Evolutionary conservation across 495 filamentous ascomycete genomes (phyloP), one percentile per base, ranked within the genome.

Genomic region (Penicilliopsis zonata): DNA sequence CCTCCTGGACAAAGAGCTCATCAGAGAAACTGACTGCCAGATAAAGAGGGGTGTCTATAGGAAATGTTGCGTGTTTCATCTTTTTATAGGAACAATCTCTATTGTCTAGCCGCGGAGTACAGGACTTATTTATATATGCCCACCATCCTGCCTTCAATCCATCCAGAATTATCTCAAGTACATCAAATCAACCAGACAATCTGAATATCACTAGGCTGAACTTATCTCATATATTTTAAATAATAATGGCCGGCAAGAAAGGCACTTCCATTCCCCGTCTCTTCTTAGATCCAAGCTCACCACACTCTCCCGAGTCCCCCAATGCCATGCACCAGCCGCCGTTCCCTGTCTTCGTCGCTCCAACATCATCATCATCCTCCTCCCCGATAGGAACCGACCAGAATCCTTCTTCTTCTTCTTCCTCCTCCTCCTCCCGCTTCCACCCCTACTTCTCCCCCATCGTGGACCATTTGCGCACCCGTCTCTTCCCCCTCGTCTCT

Each of bases 401-500:
- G 5, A 9, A 5, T 16, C 5, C 28, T 30, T 30, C 13, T 9
- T 16, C 31, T 26, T 18, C 35, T 32, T 41, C 16, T 22, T 16
- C 35, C 32, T 26, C 21, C 13, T 13, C 18, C 15, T 19, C 23
- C 21, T 18, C 26, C n/a, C 23, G 24, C 29, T 12, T 23, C 24
- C 36, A 43, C 30, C 43, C 40, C 16, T 13, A 30, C 16, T 57
- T 55, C 43, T 25, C 27, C 17, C 19, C 35, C 16, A 33, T 49
- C 27, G 33, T 69, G 33, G 19, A 38, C 36, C 36, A 58, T 42
- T 35, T 69, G 34, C 28, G 52, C 18, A 42, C 42, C 18, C 40
- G 41, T 17, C 51, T 69, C 19, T 35, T 44, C 38, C 54, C 57
- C 31, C 47, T 71, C 33, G 38, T 68, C 47, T 47, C 55, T 28